Percentiles rank a stretch among this genome's conserved stretches.
Conservation (phyloP, 768 basidiomycete species). For the Mycena leptocephala region DNA sequence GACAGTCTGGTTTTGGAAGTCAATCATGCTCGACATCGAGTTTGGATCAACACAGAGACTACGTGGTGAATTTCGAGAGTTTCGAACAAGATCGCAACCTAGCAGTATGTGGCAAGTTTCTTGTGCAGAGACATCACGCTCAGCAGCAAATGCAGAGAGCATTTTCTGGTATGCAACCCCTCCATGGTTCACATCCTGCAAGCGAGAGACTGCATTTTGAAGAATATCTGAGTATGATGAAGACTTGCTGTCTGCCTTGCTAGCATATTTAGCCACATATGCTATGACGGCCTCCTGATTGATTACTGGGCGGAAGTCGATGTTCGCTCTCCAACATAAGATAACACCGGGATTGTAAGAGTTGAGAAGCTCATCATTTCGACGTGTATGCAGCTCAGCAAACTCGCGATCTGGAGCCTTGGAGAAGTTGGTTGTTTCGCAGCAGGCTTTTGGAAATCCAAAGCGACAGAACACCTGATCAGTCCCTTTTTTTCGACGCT, state of each 20-base stretch:
- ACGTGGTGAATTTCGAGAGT: not conserved
- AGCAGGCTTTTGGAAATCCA: constrained; percentile 34
- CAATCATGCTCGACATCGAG: not conserved
- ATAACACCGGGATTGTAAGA: constrained; percentile 38
- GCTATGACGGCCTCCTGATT: too few species aligned
- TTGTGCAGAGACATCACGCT: constrained; percentile 27
- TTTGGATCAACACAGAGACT: constrained; percentile 27
- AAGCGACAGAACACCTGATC: constrained; percentile 38
- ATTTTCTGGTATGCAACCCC: constrained; percentile 33
- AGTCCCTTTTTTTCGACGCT: constrained; percentile 35
- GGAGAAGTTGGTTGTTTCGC: not conserved
- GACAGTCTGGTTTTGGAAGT: not conserved
- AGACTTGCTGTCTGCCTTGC: constrained; percentile 24
- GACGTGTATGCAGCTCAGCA: constrained; percentile 10
- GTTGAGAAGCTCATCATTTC: constrained; percentile 42
- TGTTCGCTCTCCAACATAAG: constrained; percentile 42
- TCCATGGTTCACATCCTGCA: constrained; percentile 16
- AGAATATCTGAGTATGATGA: constrained; percentile 17
- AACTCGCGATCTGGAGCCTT: not conserved
- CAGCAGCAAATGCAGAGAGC: constrained; percentile 14
- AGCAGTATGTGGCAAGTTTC: constrained; percentile 34
- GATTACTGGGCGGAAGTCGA: too few species aligned
- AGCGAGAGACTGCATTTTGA: constrained; percentile 10
- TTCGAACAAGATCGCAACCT: not conserved
- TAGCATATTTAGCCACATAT: too few species aligned